Evolutionary conservation across 2,329 filamentous ascomycete genomes (phyloP), one percentile per base, ranked within the genome.

Genomic region (Xenoacremonium recifei): DNA sequence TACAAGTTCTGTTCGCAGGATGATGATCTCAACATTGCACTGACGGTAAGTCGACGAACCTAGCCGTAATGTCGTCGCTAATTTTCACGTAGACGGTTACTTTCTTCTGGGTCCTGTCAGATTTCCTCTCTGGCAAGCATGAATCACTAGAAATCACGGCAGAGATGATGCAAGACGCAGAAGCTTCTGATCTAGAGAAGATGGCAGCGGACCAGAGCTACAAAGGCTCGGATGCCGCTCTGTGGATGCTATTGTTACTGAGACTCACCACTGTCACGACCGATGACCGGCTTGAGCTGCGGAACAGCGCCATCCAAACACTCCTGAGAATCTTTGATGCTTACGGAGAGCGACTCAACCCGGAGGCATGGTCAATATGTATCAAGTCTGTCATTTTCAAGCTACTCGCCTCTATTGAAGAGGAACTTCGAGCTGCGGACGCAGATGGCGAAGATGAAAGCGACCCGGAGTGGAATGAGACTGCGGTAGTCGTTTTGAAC

Each of bases 91-190:
- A 89, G 80, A 93, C 91, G 1, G 88, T 96, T 7, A 96, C 92
- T 0, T 93, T 95, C 60, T 95, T 96, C 63, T 96, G 91, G 89
- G 91, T 92, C 40, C 79, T 96, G 6, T 96, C 92, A 0, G 91
- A 96, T 63, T 93, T 91, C 50, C 73, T 97, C 4, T 84, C 80
- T 2, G 69, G 74, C 3, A 80, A 78, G 51, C 80, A 75, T 40
- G 73, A 72, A 44, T 71, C 75, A 0, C 75, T 84, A 33, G 73
- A 76, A 2, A 77, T 85, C 21, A 82, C 76, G 1, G 69, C 75
- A 32, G 72, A 75, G 37, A 71, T 84, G 45, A 72, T 83, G 42
- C 66, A 72, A 33, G 69, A 74, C 47, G 58, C 75, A 45, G 68
- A 80, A 54, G 56, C 56, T 10, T 50, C 64, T 5, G 82, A 85